Base-by-base conservation (phyloP, 768 basidiomycete species). In the Calocybe gangraenosa region DNA sequence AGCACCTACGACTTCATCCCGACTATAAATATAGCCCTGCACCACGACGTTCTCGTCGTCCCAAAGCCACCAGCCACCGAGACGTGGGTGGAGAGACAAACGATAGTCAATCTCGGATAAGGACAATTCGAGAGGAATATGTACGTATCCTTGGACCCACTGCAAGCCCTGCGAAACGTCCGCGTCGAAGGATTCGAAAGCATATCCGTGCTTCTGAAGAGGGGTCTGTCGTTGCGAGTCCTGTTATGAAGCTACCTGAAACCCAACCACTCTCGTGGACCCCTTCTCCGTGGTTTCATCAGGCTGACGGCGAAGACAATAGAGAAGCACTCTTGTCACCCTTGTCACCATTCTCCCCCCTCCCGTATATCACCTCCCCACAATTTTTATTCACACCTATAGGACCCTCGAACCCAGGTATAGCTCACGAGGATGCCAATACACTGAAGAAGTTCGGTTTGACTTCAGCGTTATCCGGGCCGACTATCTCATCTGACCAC, bases 21-120 rank as follows among this genome's bases (percentile, higher is more conserved):
- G 66, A 74, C 49, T 85, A 84, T 63, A 79, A 76, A 58, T 85
- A 82, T 51, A 69, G 72, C 21, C 83, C 84, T 30, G 59, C 66
- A 14, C 64, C 65, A 0, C 61, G 63, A 15, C 63, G 64, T 7
- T 58, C 65, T n/a, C 55, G 59, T 35, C 63, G 61, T 19, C 40
- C 59, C 17, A 70, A 68, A 54, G 56, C 48, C 34, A 67, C 59
- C 51, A 50, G 44, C 44, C 55, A 57, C 36, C 28, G 44, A 36
- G 53, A 47, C 38, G 34, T n/a, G 40, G 53, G 52, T 14, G 25
- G 32, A 14, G 46, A 45, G 35, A 46, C 52, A 32, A 40, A 34
- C 22, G 57, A 51, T 14, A 55, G 51, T 32, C 53, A 51, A 39
- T 56, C 59, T 28, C 53, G 56, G 23, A 67, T 67, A 31, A 60